Conservation (phyloP, 225 moss, liverwort and hornwort species). For the Ulota crispa region DNA sequence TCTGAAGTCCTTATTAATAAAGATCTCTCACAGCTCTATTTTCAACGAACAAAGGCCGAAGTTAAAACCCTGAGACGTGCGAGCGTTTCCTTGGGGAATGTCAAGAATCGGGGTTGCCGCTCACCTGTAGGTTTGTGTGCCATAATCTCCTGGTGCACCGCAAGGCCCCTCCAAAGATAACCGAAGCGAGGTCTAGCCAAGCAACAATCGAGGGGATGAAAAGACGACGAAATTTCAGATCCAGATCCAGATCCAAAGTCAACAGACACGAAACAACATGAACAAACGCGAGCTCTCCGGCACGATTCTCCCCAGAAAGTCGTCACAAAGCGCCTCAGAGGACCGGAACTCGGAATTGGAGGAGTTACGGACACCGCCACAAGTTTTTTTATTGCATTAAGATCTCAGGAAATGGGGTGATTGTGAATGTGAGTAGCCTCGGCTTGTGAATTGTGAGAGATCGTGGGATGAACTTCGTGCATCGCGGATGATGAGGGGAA, state of each 20-base stretch:
- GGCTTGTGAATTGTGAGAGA: too few relatives aligned
- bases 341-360: background rate
- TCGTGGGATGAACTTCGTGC: too few relatives aligned
- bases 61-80: background rate
- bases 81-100: background rate
- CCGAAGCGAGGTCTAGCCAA: slow-evolving; percentile 12
- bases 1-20: background rate
- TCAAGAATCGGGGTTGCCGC: slow-evolving; percentile 5
- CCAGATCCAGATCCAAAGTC: slow-evolving; percentile 1
- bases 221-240: slow-evolving; percentile 12
- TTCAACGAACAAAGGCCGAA: background rate
- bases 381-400: background rate
- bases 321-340: slow-evolving; percentile 8
- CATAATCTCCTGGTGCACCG: background rate
- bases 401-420: background rate
- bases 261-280: background rate
- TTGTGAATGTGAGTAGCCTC: background rate
- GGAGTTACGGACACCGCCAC: background rate
- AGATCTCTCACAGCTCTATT: background rate
- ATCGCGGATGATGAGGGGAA: too few relatives aligned
- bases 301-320: background rate
- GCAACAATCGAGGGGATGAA: slow-evolving; percentile 15
- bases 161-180: slow-evolving; percentile 1
- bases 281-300: background rate
- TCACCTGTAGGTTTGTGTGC: slow-evolving; percentile 31